Percentiles rank a stretch among this genome's conserved stretches.
These are phyloP conservation scores for Talaromyces wortmannii DNA, from an alignment of 495 filamentous ascomycete species.

Conservation along the genomic window DNA sequence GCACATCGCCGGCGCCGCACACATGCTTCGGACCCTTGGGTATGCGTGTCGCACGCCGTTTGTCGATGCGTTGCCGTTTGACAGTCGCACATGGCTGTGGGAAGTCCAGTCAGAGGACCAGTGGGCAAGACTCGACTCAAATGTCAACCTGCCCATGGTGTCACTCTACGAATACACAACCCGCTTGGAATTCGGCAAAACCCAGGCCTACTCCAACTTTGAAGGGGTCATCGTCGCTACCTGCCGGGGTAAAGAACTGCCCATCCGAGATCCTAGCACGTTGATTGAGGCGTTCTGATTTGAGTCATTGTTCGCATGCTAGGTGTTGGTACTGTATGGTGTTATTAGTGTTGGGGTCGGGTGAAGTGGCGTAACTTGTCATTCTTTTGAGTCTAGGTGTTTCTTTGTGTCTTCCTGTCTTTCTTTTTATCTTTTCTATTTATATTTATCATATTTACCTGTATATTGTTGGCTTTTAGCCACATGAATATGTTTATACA, in stretches of 20 bases:
- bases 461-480: too few relatives aligned
- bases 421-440: too few relatives aligned
- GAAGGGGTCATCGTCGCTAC: constrained; percentile 20
- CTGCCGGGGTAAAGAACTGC: constrained; percentile 17
- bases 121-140: constrained; percentile 7
- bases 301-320: background rate
- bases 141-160: constrained; percentile 11
- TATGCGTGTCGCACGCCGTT: constrained; percentile 32
- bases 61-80: constrained; percentile 28
- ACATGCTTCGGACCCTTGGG: constrained; percentile 24
- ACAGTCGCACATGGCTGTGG: constrained; percentile 28
- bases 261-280: background rate
- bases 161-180: constrained; percentile 22
- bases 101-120: constrained; percentile 17
- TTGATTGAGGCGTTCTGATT: constrained; percentile 7
- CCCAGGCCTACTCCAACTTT: constrained; percentile 14
- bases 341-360: background rate
- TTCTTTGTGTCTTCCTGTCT: too few relatives aligned
- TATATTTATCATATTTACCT: too few relatives aligned
- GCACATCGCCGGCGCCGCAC: constrained; percentile 1
- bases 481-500: too few relatives aligned
- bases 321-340: background rate
- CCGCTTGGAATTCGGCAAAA: constrained; percentile 14
- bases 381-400: too few relatives aligned
- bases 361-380: too few relatives aligned